These are phyloP conservation scores for Saturnispora gosingensis DNA, from an alignment of 805 yeast species.

Conservation along the genomic window DNA sequence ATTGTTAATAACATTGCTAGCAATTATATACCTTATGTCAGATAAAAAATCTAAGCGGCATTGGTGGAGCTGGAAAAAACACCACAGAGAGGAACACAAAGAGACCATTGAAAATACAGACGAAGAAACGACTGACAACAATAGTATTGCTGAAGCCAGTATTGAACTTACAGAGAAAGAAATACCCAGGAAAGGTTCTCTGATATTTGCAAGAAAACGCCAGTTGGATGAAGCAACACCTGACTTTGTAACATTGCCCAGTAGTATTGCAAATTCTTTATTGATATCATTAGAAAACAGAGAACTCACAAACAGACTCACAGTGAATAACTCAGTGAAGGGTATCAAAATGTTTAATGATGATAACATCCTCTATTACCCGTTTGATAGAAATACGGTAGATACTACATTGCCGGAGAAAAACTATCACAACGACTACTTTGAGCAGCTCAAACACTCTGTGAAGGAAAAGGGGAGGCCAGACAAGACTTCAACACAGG, in stretches of 20 bases:
- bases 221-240: neutral
- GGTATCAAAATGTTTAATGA: neutral
- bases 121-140: neutral
- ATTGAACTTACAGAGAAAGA: neutral
- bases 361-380: constrained; percentile 3
- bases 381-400: neutral
- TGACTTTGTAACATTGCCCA: neutral
- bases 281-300: neutral
- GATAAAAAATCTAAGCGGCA: neutral
- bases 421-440: neutral
- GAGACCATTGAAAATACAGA: neutral
- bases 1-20: neutral
- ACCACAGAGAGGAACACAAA: neutral
- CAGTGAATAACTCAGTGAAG: neutral
- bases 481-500: neutral
- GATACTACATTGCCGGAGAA: neutral
- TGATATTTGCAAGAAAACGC: neutral
- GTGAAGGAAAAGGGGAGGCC: neutral
- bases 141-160: neutral
- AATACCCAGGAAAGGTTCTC: neutral
- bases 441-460: neutral
- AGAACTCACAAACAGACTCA: neutral
- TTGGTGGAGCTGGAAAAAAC: neutral
- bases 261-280: neutral
- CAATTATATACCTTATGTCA: neutral